Conservation (phyloP, 176 grass and related monocot species). For the Typha latifolia region DNA sequence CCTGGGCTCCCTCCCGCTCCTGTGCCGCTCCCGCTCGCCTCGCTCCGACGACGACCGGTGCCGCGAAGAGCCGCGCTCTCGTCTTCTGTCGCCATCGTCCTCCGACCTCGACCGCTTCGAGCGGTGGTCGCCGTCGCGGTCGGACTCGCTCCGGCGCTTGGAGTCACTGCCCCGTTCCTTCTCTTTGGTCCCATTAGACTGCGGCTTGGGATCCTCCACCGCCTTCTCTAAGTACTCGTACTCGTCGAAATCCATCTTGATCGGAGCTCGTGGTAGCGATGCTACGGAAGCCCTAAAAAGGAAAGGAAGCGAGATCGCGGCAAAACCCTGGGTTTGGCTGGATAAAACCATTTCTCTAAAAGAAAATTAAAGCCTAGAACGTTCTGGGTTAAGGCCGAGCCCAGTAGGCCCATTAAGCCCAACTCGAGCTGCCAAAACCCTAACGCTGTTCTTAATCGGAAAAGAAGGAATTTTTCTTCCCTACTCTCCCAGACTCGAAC, state of each 20-base stretch:
- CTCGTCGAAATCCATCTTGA: conserved; percentile 88
- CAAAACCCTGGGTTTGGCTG: not conserved
- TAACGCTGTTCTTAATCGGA: too few species aligned
- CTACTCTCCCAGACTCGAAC: too few species aligned
- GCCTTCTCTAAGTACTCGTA: conserved; percentile 97
- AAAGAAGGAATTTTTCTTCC: too few species aligned
- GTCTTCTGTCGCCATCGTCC: conserved; percentile 35
- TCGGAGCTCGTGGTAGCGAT: not conserved
- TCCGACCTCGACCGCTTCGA: conserved; percentile 62
- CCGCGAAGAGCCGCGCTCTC: conserved; percentile 29
- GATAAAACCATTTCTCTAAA: too few species aligned
- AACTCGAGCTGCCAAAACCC: too few species aligned
- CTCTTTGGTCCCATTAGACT: conserved; percentile 39
- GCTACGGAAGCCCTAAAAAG: conserved; percentile 33
- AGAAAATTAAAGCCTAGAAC: too few species aligned
- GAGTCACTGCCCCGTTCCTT: conserved; percentile 53
- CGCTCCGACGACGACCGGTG: conserved; percentile 17
- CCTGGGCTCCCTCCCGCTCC: conserved; percentile 39
- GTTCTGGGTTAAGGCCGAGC: too few species aligned
- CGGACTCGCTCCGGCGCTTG: conserved; percentile 35
- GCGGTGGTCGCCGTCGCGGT: conserved; percentile 40
- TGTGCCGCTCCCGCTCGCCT: conserved; percentile 27
- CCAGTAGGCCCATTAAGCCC: too few species aligned
- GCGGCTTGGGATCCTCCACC: conserved; percentile 38
- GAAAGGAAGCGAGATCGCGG: not conserved